Evolutionary conservation across 257 asterid species (phyloP).

Genomic region (Solanum tacnaense): DNA sequence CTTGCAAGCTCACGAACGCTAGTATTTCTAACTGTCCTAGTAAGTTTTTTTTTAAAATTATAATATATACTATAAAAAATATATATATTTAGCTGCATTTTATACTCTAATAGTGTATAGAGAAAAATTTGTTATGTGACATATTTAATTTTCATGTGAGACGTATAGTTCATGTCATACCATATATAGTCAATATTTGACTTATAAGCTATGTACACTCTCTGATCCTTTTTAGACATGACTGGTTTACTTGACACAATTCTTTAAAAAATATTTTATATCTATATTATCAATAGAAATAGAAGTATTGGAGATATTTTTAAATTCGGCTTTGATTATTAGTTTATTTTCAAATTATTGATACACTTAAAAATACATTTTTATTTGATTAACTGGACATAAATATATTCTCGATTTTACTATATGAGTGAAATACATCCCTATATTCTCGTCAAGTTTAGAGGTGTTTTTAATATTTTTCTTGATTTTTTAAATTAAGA

Average conservation of each 20-base stretch:
- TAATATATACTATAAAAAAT: neutral
- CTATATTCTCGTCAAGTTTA: no score
- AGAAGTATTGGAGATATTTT: no score
- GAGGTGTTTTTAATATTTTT: no score
- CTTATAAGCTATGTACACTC: neutral
- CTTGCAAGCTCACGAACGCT: conserved; percentile 52
- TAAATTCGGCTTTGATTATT: no score
- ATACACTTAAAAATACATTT: no score
- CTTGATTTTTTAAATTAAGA: no score
- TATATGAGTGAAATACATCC: no score
- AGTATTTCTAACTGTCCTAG: conserved; percentile 66
- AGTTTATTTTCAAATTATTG: no score
- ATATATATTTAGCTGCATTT: neutral
- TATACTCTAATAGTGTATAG: neutral
- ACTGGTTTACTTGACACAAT: neutral
- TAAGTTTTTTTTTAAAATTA: conserved; percentile 9
- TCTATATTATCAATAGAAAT: no score
- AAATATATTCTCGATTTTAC: no score
- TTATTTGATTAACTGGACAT: no score
- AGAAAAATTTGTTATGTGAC: neutral
- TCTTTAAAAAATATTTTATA: neutral
- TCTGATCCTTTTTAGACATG: no score
- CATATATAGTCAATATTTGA: neutral
- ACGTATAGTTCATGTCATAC: neutral
- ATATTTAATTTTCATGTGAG: neutral